Evolutionary conservation across 192 early-diverging fungal genomes (phyloP), one percentile per base, ranked within the genome.

Genomic region (Mortierella hygrophila): DNA sequence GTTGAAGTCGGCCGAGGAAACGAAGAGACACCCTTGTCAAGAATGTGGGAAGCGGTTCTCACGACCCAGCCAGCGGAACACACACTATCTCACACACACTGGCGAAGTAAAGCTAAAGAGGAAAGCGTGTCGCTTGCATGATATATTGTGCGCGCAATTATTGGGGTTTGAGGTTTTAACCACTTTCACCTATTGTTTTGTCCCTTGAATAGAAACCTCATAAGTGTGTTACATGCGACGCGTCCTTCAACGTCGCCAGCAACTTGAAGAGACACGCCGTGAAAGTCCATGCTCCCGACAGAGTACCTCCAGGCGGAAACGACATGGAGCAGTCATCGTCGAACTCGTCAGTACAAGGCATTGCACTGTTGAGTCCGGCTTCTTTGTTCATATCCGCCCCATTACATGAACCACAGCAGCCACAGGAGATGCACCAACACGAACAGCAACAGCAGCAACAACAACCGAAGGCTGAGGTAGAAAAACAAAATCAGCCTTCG

Each of bases 231-330:
- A 20, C 40, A 23, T 76, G 75, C 60, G 5, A 26, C 18, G n/a
- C n/a, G 11, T n/a, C 41, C 6, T 76, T 76, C 11, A 76, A 65
- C 29, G 75, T 76, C n/a, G 55, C 75, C 26, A 76, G 75, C 11
- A 76, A 76, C 41, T 41, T 76, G 13, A 76, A 76, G 60, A 38
- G 75, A 15, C 75, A 76, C 26, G 42, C 42, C 26, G 42, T 26
- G n/a, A 57, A 60, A 26, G 68, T 26, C 13, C 75, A 76, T 41
- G 41, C 2, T 8, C 3, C 60, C 4, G 41, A 38, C 38, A 42
- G 42, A 44, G 20, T 10, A 2, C 4, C 21, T 4, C 38, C 9
- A 42, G 26, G 29, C 4, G 29, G n/a, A 23, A 26, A 23, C 32
- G 4, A 35, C 3, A 11, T 13, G 11, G 60, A 32, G 60, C 29